A percentile compares a stretch with the other conserved stretches of the same genome.
Evolutionary conservation across 345 rosid genomes (phyloP).

Genomic region (Boechera stricta): DNA sequence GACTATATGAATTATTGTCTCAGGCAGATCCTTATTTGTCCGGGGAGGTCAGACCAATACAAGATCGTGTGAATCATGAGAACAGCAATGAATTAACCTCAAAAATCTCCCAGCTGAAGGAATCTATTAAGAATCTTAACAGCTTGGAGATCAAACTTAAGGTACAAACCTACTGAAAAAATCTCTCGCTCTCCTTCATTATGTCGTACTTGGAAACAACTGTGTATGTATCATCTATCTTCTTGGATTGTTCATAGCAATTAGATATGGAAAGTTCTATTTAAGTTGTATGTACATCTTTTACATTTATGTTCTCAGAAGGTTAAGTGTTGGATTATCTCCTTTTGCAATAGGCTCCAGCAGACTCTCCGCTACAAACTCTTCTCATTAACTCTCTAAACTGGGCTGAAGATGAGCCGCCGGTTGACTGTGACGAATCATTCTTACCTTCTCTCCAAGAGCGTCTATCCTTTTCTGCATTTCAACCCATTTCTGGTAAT

Average conservation of each 20-base stretch:
- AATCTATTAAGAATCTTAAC: conserved; percentile 63
- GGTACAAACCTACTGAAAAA: conserved; percentile 46
- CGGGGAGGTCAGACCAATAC: conserved; percentile 71
- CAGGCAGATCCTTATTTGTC: conserved; percentile 81
- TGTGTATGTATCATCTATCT: not conserved
- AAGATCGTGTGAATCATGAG: conserved; percentile 52
- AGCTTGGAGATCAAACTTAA: conserved; percentile 80
- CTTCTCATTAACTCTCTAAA: conserved; percentile 57
- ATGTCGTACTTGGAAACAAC: not conserved
- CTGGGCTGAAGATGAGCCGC: conserved; percentile 67
- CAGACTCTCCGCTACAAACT: conserved; percentile 68
- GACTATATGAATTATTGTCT: conserved; percentile 10
- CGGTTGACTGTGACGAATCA: conserved; percentile 56
- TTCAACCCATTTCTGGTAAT: conserved; percentile 71
- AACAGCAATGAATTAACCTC: conserved; percentile 43
- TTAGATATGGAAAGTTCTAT: not conserved
- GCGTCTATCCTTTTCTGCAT: conserved; percentile 69
- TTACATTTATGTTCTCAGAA: conserved; percentile 17
- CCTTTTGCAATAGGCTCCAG: conserved; percentile 56
- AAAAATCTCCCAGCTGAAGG: conserved; percentile 55
- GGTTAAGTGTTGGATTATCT: conserved; percentile 6
- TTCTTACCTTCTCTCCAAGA: conserved; percentile 68
- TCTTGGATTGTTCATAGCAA: not conserved
- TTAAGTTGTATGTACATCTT: not conserved
- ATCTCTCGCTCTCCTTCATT: not conserved